Percentiles rank a stretch among this genome's conserved stretches.
phyloP scores from a whole-genome alignment of 768 basidiomycete genomes.

The Lentinula sp. region DNA sequence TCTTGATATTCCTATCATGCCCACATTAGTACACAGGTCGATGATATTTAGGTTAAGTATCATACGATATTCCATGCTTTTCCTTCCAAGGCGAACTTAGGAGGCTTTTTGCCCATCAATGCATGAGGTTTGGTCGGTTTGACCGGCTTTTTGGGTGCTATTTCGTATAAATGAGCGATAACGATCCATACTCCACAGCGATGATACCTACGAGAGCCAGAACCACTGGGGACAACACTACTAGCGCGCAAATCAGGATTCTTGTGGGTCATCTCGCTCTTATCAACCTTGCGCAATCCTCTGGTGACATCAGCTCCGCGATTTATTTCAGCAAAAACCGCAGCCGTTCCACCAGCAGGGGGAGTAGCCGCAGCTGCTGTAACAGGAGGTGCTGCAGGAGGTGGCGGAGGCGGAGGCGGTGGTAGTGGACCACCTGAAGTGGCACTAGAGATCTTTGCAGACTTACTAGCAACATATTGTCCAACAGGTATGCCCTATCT shows the following conservation, averaged over 20 bases:
- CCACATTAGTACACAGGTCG: neutral
- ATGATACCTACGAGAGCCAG: conserved; percentile 21
- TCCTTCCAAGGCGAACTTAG: conserved; percentile 85
- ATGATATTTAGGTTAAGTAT: conserved; percentile 1
- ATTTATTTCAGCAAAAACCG: conserved; percentile 89
- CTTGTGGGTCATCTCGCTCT: conserved; percentile 98
- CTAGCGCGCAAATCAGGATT: conserved; percentile 83
- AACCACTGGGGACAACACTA: conserved; percentile 35
- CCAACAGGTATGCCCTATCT: conserved; percentile 51
- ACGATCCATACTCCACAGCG: no score
- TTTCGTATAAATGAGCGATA: neutral
- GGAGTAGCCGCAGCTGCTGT: conserved; percentile 31
- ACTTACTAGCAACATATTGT: conserved; percentile 33
- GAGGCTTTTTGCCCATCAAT: conserved; percentile 83
- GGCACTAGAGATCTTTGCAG: conserved; percentile 16
- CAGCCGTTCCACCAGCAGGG: conserved; percentile 52
- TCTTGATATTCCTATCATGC: conserved; percentile 82
- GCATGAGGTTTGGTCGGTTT: conserved; percentile 84
- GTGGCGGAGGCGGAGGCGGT: conserved; percentile 51
- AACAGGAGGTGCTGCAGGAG: conserved; percentile 36
- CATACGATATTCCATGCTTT: conserved; percentile 91
- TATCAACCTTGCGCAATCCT: conserved; percentile 88
- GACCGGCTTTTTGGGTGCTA: conserved; percentile 55
- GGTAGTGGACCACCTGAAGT: conserved; percentile 37
- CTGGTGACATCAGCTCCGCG: conserved; percentile 87